Evolutionary conservation across 495 filamentous ascomycete genomes (phyloP), one percentile per base, ranked within the genome.

Genomic region (Gamarada debralockiae): DNA sequence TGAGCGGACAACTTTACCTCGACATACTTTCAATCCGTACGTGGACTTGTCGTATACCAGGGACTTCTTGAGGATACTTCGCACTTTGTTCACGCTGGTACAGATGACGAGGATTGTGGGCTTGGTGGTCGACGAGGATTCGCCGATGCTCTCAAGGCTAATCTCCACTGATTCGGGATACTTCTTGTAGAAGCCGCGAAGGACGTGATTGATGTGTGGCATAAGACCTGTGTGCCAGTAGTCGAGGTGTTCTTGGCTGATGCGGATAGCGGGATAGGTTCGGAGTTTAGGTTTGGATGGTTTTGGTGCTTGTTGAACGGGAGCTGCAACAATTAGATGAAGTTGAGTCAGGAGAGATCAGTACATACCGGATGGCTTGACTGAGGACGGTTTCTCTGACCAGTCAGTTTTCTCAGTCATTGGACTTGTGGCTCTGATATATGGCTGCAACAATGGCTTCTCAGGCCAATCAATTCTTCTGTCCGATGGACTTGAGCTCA

Each of bases 91-190:
- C 3, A 86, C 84, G 18, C 84, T 89, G 0, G 76, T 80, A 58
- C 87, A 91, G 14, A 86, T 79, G 13, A 91, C 83, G n/a, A 86
- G 78, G 1, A 90, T 84, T 0, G 87, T 90, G 6, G 86, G 87
- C 55, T 77, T 80, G 5, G 84, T 84, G 13, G 73, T 76, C 44
- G 85, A 78, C 1, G 77, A 65, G 0, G 78, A 77, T 43, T 88
- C 84, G 47, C 87, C 87, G 25, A 87, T 82, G 63, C 86, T 87
- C 65, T 87, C 85, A 13, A 90, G 73, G 20, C 80, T 84, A 13
- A 86, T 85, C 50, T 86, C 83, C 20, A 87, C 87, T 2, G 86
- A 89, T 61, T 91, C 87, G 1, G 65, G 83, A 54, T 70, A 78
- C 68, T 75, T 86, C 72, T 70, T 81, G 72, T 66, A 90, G 66